Percentiles rank a stretch among this genome's conserved stretches.
Evolutionary conservation across 2,329 filamentous ascomycete species (phyloP).

Genomic region (Alternaria gansuensis): DNA sequence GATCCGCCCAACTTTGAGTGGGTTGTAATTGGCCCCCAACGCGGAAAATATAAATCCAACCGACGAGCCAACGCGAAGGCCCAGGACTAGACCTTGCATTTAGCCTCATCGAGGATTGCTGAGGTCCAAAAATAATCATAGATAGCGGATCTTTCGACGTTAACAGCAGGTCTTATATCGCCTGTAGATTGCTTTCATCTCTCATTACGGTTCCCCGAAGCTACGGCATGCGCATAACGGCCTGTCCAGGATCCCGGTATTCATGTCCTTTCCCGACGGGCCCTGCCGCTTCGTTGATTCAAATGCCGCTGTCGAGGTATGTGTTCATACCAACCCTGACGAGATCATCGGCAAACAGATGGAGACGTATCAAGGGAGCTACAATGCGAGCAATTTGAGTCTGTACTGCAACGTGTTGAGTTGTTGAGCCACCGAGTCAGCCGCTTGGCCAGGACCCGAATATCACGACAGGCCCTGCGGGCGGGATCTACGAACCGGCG

Average conservation of each 20-base stretch:
- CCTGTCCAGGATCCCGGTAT: constrained; percentile 32
- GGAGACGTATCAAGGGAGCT: constrained; percentile 1
- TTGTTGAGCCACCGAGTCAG: constrained; percentile 20
- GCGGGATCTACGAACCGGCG: constrained; percentile 53
- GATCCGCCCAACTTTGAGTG: constrained; percentile 1
- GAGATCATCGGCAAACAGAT: constrained; percentile 7
- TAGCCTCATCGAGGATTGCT: constrained; percentile 37
- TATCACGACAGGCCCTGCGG: constrained; percentile 36
- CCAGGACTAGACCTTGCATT: constrained; percentile 37
- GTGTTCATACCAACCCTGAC: not conserved
- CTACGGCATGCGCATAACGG: constrained; percentile 35
- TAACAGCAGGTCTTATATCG: constrained; percentile 48
- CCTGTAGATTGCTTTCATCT: constrained; percentile 47
- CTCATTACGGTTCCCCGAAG: constrained; percentile 41
- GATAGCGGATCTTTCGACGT: constrained; percentile 48
- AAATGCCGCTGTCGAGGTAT: constrained; percentile 11
- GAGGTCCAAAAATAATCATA: constrained; percentile 43
- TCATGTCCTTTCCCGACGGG: constrained; percentile 29
- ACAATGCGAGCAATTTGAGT: constrained; percentile 6
- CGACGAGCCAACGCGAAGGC: constrained; percentile 30
- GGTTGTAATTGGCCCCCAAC: constrained; percentile 30
- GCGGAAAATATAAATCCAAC: constrained; percentile 41
- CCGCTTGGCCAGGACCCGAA: constrained; percentile 20
- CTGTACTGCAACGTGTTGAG: not conserved
- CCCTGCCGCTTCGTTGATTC: constrained; percentile 32